phyloP scores from a whole-genome alignment of 1,284 basidiomycete genomes.

The Tranzscheliella williamsii region DNA sequence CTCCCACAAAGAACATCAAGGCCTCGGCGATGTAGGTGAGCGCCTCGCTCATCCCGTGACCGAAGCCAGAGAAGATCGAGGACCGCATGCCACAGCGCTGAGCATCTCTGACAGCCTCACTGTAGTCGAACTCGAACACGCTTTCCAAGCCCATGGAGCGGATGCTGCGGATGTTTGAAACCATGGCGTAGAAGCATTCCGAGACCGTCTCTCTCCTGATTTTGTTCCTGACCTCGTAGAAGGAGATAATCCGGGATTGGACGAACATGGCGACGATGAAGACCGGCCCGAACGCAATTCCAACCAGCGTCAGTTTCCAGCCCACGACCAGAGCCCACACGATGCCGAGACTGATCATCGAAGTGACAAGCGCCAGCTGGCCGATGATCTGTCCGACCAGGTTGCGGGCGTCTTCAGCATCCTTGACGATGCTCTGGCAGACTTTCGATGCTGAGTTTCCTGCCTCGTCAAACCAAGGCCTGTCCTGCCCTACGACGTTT shows the following conservation, averaged over 20 bases:
- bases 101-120: conserved; percentile 69
- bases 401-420: conserved; percentile 83
- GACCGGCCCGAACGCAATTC: conserved; percentile 81
- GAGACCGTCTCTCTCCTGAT: conserved; percentile 79
- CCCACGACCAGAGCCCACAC: conserved; percentile 84
- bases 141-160: conserved; percentile 84
- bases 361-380: conserved; percentile 70
- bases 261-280: conserved; percentile 75
- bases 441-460: conserved; percentile 69
- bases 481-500: conserved; percentile 78
- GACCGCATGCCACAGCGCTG: conserved; percentile 73
- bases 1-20: conserved; percentile 85
- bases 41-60: conserved; percentile 76
- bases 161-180: conserved; percentile 82
- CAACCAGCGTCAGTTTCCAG: conserved; percentile 92
- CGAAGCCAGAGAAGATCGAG: conserved; percentile 81
- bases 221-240: conserved; percentile 80
- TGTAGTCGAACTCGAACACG: conserved; percentile 74
- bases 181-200: conserved; percentile 82
- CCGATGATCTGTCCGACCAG: conserved; percentile 76
- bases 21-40: conserved; percentile 78
- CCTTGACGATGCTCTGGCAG: conserved; percentile 83
- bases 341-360: conserved; percentile 82
- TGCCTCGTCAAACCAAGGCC: conserved; percentile 81
- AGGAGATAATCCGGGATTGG: conserved; percentile 72